Base-by-base conservation (phyloP, 2,329 filamentous ascomycete species). In the Proliferodiscus dingleyae region DNA sequence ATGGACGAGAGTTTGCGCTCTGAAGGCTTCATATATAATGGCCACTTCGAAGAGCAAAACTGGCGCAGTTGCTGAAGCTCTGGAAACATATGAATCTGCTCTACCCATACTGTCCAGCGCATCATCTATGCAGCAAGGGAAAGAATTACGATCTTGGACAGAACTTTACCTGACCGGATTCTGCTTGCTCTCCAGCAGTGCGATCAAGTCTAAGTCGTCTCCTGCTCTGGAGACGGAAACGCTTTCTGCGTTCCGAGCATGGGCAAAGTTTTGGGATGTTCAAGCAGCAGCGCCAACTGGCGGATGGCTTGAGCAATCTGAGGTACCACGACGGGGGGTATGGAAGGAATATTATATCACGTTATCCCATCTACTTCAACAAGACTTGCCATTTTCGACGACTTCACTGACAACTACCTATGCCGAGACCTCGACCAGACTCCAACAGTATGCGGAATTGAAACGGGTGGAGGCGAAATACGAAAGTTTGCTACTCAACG, bases 341-440 rank as follows among this genome's bases (percentile, higher is more conserved):
- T 96, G 90, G 90, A 82, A 78, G 57, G 80, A 87, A 51, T 96
- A 96, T 64, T 95, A 95, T 62, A 70, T 80, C 36, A 80, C 85
- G 1, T 69, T 96, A 15, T 94, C 89, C 2, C 73, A 73, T n/a
- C 79, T 95, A 28, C 66, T 96, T 5, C 82, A 84, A 56, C 69
- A 80, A 43, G 78, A 81, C 47, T 61, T 87, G 18, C 71, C 81
- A 0, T 87, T 81, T 42, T 73, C 78, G 1, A 70, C 71, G 0
- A 73, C 51, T 53, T 70, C 43, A 59, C 64, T 52, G 60, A 67
- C 55, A 36, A 61, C 64, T 28, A 58, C 68, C 41, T 61, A 64
- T 9, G 68, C 68, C 26, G 75, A 78, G 32, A 65, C 71, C 13
- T 83, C 78, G 3, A 71, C 73, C 26, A 78, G 78, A 41, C 71